These are phyloP conservation scores for Thymus mandschuricus DNA, from an alignment of 257 asterid genomes.

Conservation along the genomic window DNA sequence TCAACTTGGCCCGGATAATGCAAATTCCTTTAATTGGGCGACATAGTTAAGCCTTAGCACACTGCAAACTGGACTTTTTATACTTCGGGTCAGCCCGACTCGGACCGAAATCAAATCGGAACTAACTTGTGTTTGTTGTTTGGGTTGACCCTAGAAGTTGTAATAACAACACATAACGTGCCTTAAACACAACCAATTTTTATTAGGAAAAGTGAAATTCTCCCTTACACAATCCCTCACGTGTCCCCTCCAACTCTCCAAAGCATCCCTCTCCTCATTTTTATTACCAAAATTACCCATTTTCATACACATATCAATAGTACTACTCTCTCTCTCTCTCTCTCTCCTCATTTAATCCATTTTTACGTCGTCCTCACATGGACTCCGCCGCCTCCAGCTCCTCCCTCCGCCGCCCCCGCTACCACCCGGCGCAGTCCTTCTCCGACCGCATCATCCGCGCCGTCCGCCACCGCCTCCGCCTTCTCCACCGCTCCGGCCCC, in stretches of 20 bases:
- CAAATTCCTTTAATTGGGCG: no score
- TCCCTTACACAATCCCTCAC: conserved; percentile 68
- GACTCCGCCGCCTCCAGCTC: conserved; percentile 68
- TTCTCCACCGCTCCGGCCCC: conserved; percentile 84
- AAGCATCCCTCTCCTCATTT: conserved; percentile 52
- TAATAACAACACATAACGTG: conserved; percentile 39
- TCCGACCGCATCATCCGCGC: conserved; percentile 81
- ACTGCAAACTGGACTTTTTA: no score
- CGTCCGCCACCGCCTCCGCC: conserved; percentile 77
- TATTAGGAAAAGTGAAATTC: conserved; percentile 30
- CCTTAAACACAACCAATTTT: conserved; percentile 45
- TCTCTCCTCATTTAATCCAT: neutral
- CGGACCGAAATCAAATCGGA: no score
- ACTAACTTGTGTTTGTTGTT: neutral
- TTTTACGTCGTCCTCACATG: conserved; percentile 36
- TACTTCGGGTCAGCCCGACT: no score
- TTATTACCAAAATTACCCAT: conserved; percentile 15
- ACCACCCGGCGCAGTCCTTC: conserved; percentile 51
- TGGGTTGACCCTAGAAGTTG: neutral
- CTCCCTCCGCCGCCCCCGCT: conserved; percentile 37
- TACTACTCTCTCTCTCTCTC: neutral
- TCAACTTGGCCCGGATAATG: no score
- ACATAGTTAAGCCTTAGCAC: no score
- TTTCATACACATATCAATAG: neutral
- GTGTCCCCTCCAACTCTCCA: conserved; percentile 65